These are phyloP conservation scores for Capsicum pubescens DNA, from an alignment of 257 asterid species.

Conservation along the genomic window DNA sequence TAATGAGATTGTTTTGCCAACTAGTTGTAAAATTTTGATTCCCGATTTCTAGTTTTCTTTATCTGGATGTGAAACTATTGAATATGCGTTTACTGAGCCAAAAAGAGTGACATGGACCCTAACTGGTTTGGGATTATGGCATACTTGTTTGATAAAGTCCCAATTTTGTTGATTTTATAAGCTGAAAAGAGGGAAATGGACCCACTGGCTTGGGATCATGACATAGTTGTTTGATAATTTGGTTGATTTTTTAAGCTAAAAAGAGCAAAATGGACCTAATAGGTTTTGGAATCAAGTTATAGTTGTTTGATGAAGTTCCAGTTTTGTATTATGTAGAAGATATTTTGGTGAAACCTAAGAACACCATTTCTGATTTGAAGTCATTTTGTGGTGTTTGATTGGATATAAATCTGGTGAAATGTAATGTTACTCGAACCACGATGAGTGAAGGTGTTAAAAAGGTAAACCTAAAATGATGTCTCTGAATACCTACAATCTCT, in stretches of 20 bases:
- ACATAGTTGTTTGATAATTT: not conserved
- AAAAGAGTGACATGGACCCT: not conserved
- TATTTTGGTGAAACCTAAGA: not conserved
- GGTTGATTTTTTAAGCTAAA: not conserved
- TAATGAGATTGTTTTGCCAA: no score
- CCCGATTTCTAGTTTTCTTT: not conserved
- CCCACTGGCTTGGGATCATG: no score
- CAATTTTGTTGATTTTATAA: no score
- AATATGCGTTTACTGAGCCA: not conserved
- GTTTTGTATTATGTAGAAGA: not conserved
- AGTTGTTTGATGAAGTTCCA: not conserved
- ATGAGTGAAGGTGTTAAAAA: not conserved
- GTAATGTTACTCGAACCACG: not conserved
- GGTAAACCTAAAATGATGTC: not conserved
- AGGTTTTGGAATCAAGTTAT: not conserved
- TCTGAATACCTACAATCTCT: not conserved
- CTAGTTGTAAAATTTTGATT: not conserved
- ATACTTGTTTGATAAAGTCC: no score
- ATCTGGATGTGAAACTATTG: not conserved
- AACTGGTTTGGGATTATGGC: not conserved
- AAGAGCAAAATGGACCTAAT: not conserved
- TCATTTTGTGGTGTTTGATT: constrained; percentile 20
- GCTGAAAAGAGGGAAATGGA: no score
- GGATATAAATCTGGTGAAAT: not conserved
- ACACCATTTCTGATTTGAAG: not conserved